These are phyloP conservation scores for Candida chilensis DNA, from an alignment of 805 yeast genomes.

Conservation along the genomic window DNA sequence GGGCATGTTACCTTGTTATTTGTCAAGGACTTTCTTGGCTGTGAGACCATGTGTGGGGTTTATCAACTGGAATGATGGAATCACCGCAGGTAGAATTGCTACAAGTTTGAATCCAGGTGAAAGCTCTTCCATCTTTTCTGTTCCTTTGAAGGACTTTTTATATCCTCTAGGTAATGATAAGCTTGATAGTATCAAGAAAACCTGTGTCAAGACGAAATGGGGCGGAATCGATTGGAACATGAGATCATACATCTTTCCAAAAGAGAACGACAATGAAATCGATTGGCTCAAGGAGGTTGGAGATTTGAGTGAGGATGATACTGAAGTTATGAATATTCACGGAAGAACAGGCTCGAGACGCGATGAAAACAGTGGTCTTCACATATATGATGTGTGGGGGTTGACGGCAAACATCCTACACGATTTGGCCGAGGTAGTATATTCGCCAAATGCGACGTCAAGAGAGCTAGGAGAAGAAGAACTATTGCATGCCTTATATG, in stretches of 20 bases:
- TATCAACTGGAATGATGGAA: constrained; percentile 41
- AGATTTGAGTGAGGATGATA: constrained; percentile 47
- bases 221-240: constrained; percentile 65
- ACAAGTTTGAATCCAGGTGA: constrained; percentile 64
- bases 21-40: constrained; percentile 74
- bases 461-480: constrained; percentile 29
- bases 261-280: constrained; percentile 43
- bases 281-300: constrained; percentile 55
- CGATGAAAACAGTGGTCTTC: constrained; percentile 7
- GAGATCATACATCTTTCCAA: constrained; percentile 54
- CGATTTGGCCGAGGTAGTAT: constrained; percentile 53
- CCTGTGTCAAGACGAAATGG: constrained; percentile 42
- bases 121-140: constrained; percentile 59
- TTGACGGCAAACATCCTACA: constrained; percentile 72
- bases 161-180: constrained; percentile 13
- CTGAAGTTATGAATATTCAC: background rate
- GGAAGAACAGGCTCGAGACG: constrained; percentile 4
- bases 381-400: constrained; percentile 74
- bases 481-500: constrained; percentile 25
- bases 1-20: constrained; percentile 63
- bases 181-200: constrained; percentile 19
- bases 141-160: constrained; percentile 56
- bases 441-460: constrained; percentile 9
- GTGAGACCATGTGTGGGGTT: constrained; percentile 78
- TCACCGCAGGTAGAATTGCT: no score